phyloP scores from a whole-genome alignment of 2,329 filamentous ascomycete genomes.

The Ceratocystis eucalypticola region DNA sequence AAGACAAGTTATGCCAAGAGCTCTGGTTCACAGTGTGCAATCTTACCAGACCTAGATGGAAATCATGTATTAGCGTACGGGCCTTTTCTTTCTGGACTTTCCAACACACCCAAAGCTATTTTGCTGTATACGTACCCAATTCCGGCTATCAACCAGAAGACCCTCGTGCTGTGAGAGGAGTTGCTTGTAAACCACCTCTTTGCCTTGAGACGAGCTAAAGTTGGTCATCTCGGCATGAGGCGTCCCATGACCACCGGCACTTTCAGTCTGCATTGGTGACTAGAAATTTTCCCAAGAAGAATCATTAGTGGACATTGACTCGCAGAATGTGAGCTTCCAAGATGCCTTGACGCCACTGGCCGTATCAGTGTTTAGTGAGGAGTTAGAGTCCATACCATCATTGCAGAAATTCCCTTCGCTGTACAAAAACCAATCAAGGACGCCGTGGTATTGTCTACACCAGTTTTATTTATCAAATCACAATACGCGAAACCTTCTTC shows the following conservation, averaged over 20 bases:
- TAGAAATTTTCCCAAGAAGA: neutral
- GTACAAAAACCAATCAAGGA: too few relatives aligned
- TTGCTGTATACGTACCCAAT: slow-evolving; percentile 49
- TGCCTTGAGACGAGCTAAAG: slow-evolving; percentile 52
- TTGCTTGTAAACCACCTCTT: slow-evolving; percentile 60
- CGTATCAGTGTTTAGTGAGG: neutral
- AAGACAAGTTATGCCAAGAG: neutral
- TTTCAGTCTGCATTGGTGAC: neutral
- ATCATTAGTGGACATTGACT: neutral
- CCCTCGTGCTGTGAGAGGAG: slow-evolving; percentile 56
- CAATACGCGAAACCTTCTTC: neutral
- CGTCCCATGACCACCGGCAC: neutral
- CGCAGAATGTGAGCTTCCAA: neutral
- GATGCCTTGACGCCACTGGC: neutral
- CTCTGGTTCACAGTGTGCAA: neutral
- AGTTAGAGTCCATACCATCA: neutral
- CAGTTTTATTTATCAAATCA: neutral
- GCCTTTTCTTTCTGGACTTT: neutral
- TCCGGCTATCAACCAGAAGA: slow-evolving; percentile 58
- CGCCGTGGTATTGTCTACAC: neutral
- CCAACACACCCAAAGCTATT: too few relatives aligned
- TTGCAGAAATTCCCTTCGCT: neutral
- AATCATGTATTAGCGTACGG: neutral
- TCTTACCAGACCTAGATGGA: neutral
- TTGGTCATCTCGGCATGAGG: slow-evolving; percentile 63